A percentile compares a stretch with the other conserved stretches of the same genome.
phyloP scores from a whole-genome alignment of 352 stramenopile species.

The Globisporangium paddicum region DNA sequence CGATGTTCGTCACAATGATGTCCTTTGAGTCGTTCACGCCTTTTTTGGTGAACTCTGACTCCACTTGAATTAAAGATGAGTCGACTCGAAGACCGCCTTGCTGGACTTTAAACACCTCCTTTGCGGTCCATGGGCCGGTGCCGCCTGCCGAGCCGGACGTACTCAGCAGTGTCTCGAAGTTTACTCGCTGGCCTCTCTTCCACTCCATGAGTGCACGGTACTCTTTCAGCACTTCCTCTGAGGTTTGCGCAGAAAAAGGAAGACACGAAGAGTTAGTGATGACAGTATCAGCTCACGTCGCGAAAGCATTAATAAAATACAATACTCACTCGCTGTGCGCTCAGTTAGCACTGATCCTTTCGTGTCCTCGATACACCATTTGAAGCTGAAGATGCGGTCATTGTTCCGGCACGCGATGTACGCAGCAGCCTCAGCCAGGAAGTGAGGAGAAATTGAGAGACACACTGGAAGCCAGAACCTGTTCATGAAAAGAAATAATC shows the following conservation, averaged over 20 bases:
- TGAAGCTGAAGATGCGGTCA: constrained; percentile 74
- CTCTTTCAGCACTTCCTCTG: constrained; percentile 60
- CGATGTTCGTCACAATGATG: constrained; percentile 28
- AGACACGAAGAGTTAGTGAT: not conserved
- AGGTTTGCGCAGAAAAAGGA: not conserved
- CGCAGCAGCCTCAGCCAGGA: constrained; percentile 66
- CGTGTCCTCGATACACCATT: constrained; percentile 55
- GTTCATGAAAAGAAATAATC: not conserved
- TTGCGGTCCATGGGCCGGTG: constrained; percentile 26
- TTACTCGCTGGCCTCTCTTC: constrained; percentile 57
- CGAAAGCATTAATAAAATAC: not conserved
- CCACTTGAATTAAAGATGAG: constrained; percentile 43
- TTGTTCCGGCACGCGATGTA: constrained; percentile 76
- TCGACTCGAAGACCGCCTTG: constrained; percentile 63
- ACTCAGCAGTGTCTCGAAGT: constrained; percentile 53
- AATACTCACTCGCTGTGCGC: constrained; percentile 53
- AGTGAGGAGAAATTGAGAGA: constrained; percentile 39
- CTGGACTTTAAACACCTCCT: constrained; percentile 49
- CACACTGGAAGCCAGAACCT: constrained; percentile 73
- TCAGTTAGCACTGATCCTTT: constrained; percentile 58
- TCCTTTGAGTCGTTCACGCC: constrained; percentile 58
- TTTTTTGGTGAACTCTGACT: constrained; percentile 66
- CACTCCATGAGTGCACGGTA: constrained; percentile 56
- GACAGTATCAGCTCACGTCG: not conserved
- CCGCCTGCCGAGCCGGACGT: constrained; percentile 22